A percentile compares a stretch with the other conserved stretches of the same genome.
phyloP scores from a whole-genome alignment of 2,329 filamentous ascomycete species.

The Exophiala aquamarina region DNA sequence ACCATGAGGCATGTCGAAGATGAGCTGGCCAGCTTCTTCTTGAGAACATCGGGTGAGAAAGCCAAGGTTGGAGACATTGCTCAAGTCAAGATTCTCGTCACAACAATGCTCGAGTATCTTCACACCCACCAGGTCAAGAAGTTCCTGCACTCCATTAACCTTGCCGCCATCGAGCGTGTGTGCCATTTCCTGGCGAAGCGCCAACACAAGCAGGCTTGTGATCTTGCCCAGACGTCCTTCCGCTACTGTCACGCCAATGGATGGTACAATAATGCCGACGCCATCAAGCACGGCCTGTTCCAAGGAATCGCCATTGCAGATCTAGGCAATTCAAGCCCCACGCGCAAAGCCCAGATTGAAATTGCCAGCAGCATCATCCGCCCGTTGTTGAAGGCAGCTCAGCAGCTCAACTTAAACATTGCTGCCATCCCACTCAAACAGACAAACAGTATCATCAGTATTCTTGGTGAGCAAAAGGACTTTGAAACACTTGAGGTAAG shows the following conservation, averaged over 20 bases:
- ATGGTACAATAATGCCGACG: conserved; percentile 1
- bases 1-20: conserved; percentile 32
- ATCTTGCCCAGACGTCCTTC: conserved; percentile 5
- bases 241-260: conserved; percentile 1
- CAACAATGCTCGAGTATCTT: conserved; percentile 32
- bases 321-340: not conserved
- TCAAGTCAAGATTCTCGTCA: conserved; percentile 36
- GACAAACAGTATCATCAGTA: conserved; percentile 42
- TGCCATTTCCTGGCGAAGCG: conserved; percentile 9
- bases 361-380: conserved; percentile 3
- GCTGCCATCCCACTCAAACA: conserved; percentile 42
- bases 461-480: conserved; percentile 47
- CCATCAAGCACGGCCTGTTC: conserved; percentile 6
- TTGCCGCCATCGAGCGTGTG: conserved; percentile 13
- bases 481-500: conserved; percentile 42
- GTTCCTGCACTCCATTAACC: conserved; percentile 10
- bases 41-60: conserved; percentile 33
- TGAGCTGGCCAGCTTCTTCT: conserved; percentile 36
- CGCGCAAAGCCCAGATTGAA: conserved; percentile 10
- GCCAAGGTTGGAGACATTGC: conserved; percentile 30
- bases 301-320: conserved; percentile 1
- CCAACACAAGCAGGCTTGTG: conserved; percentile 13
- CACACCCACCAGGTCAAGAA: conserved; percentile 41
- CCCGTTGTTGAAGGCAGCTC: conserved; percentile 3
- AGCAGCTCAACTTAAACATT: conserved; percentile 39